phyloP scores from a whole-genome alignment of 257 asterid species.

The Echites panduratus region DNA sequence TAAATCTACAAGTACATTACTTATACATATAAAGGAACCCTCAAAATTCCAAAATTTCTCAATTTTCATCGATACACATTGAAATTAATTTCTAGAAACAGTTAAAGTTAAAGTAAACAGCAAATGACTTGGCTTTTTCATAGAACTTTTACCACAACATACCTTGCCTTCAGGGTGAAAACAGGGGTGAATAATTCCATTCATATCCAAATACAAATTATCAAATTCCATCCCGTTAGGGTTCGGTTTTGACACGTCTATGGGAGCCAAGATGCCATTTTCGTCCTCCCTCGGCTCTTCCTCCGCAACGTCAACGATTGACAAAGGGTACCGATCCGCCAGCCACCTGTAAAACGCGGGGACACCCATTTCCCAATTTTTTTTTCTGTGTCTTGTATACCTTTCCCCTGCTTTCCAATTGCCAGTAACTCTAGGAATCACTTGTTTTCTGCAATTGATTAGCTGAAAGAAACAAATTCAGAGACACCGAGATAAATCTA shows the following conservation, averaged over 20 bases:
- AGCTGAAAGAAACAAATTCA: not conserved
- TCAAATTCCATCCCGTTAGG: slow-evolving; percentile 60
- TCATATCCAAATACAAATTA: slow-evolving; percentile 23
- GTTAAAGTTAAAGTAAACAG: no score
- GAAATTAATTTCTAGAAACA: no score
- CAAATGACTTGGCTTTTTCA: no score
- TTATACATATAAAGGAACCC: no score
- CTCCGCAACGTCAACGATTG: slow-evolving; percentile 78
- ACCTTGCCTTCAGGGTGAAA: slow-evolving; percentile 28
- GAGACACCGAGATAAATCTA: not conserved
- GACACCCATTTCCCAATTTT: slow-evolving; percentile 57
- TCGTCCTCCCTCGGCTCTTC: slow-evolving; percentile 48
- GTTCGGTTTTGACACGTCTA: slow-evolving; percentile 66
- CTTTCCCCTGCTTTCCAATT: not conserved
- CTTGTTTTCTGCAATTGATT: not conserved
- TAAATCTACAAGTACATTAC: no score
- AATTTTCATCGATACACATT: no score
- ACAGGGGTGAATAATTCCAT: slow-evolving; percentile 23
- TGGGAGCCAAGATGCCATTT: slow-evolving; percentile 27
- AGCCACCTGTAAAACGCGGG: slow-evolving; percentile 96
- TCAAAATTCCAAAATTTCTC: no score
- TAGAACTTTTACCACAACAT: no score
- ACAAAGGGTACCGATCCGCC: slow-evolving; percentile 86
- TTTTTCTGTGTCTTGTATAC: not conserved
- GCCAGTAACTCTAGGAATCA: slow-evolving; percentile 9